These are phyloP conservation scores for Xylariaceae sp. DNA, from an alignment of 2,329 filamentous ascomycete genomes.

Conservation along the genomic window DNA sequence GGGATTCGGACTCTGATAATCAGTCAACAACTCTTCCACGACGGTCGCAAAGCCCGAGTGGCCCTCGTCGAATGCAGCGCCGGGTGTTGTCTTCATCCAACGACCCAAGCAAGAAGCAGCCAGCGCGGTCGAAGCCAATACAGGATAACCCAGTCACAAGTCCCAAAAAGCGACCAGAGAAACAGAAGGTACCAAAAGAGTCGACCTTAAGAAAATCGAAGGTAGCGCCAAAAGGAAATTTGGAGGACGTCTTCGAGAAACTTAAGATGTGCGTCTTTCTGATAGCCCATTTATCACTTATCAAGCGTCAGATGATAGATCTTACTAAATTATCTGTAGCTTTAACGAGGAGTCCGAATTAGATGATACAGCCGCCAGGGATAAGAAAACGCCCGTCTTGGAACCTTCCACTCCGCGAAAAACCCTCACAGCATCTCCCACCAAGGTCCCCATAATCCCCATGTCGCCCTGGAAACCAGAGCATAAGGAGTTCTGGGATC, in stretches of 20 bases:
- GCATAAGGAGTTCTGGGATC: constrained; percentile 45
- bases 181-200: constrained; percentile 13
- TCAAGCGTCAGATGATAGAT: background rate
- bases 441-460: constrained; percentile 38
- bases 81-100: constrained; percentile 33
- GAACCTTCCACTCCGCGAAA: constrained; percentile 40
- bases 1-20: constrained; percentile 32
- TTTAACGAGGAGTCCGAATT: constrained; percentile 38
- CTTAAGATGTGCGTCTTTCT: constrained; percentile 39
- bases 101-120: constrained; percentile 24
- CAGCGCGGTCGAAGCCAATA: constrained; percentile 9
- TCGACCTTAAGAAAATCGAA: constrained; percentile 25
- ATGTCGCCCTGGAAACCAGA: constrained; percentile 42
- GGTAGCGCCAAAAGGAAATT: constrained; percentile 23
- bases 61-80: constrained; percentile 28
- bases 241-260: constrained; percentile 43
- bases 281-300: background rate
- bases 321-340: constrained; percentile 26
- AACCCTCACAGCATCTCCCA: constrained; percentile 35
- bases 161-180: constrained; percentile 25
- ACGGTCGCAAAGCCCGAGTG: constrained; percentile 31
- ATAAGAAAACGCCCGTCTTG: constrained; percentile 20
- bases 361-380: constrained; percentile 26
- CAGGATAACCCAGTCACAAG: constrained; percentile 10
- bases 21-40: constrained; percentile 27